Evolutionary conservation across 805 yeast genomes (phyloP), one percentile per base, ranked within the genome.

Genomic region (Kregervanrija delftensis): DNA sequence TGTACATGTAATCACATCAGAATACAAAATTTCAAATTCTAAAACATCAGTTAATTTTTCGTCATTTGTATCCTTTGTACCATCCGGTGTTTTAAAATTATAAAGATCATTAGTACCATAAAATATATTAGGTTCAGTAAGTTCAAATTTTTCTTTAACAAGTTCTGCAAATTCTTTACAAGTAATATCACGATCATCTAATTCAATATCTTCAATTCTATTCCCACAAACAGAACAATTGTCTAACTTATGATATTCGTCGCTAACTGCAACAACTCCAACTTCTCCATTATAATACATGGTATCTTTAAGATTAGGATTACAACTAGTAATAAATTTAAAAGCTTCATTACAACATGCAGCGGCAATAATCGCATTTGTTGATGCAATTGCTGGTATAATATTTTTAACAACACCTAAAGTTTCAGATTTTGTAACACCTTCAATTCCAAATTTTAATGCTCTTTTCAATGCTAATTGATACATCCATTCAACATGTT

Each of bases 321-420:
- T 79, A 45, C 79, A 69, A 43, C 82, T 78, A 1, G 95, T 79
- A 37, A 86, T 73, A 17, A 89, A 69, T 58, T 90, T 90, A 62
- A 87, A 77, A 2, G 84, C 86, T 61, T 89, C 96, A 50, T 84
- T 85, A 58, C 93, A 84, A 60, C 96, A 86, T 5, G 88, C 73
- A 0, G 93, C 95, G 0, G 97, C 96, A 31, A 91, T 77, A 16
- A 91, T 74, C 2, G 98, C 96, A 61, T 93, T 91, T 0, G 97
- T 90, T 2, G 95, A 83, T 1, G 96, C 96, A 43, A 90, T 86
- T 1, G 96, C 90, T 0, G 99, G 99, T 9, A 91, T 84, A 48
- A 91, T 90, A 56, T 83, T 83, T 61, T 91, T 91, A 42, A 88
- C 86, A 32, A 91, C 95, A 0, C 98, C 98, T 42, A 86, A 71